Conservation (phyloP, 768 basidiomycete genomes). For the Brasilioporus rufonigricans region DNA sequence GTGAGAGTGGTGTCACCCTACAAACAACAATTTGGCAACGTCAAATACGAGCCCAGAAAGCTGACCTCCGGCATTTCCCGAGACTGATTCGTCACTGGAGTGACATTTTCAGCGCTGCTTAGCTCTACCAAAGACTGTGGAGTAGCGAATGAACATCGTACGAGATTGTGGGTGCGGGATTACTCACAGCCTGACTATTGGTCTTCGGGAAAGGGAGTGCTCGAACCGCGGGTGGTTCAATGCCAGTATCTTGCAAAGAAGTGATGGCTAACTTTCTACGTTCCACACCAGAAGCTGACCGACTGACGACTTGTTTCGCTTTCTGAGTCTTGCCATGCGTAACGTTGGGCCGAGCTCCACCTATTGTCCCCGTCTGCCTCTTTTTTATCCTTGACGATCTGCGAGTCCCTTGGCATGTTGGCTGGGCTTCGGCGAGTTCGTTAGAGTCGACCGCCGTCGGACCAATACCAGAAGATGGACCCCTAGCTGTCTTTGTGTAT, state of each 20-base stretch:
- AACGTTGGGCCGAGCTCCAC: conserved; percentile 14
- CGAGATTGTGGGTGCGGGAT: not conserved
- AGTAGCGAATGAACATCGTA: not conserved
- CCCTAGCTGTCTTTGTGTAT: conserved; percentile 34
- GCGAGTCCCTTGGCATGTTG: conserved; percentile 8
- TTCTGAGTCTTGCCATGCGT: conserved; percentile 27
- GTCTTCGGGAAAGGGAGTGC: not conserved
- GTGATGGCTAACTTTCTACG: not conserved
- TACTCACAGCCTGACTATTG: conserved; percentile 9
- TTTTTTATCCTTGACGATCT: conserved; percentile 19
- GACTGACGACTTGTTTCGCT: conserved; percentile 3
- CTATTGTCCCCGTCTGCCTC: conserved; percentile 1
- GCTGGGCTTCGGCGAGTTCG: conserved; percentile 25
- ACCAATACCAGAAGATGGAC: conserved; percentile 28
- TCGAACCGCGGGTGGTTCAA: not conserved
- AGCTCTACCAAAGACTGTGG: conserved; percentile 1
- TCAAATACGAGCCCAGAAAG: conserved; percentile 1
- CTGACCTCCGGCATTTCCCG: conserved; percentile 14
- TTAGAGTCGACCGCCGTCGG: conserved; percentile 30
- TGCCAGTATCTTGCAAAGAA: not conserved
- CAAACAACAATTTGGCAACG: not conserved
- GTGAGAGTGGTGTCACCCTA: conserved; percentile 2
- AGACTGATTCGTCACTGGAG: not conserved
- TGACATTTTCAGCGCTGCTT: not conserved
- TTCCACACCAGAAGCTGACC: not conserved